Conservation (phyloP, 306 rosid genomes). For the Castanea sativa region DNA sequence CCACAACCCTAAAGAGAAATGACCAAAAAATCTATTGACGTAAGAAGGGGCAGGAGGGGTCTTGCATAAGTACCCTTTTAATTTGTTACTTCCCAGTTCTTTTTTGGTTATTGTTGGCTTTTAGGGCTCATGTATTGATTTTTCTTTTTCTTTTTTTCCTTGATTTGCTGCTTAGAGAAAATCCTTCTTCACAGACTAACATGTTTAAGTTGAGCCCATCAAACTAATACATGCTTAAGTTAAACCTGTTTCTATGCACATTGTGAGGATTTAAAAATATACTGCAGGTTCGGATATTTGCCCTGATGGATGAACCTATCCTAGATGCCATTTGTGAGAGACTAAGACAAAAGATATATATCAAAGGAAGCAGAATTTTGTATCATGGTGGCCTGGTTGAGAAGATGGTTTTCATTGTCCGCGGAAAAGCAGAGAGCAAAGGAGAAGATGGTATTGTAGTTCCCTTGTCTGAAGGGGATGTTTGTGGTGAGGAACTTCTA, state of each 20-base stretch:
- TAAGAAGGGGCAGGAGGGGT: too few relatives aligned
- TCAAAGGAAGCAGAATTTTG: conserved; percentile 69
- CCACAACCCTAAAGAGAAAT: too few relatives aligned
- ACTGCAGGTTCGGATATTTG: conserved; percentile 70
- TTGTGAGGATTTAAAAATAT: not conserved
- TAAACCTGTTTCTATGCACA: not conserved
- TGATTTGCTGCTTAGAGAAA: too few relatives aligned
- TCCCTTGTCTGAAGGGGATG: conserved; percentile 70
- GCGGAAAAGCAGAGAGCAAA: conserved; percentile 71
- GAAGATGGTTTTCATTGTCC: conserved; percentile 84
- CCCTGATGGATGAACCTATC: conserved; percentile 71
- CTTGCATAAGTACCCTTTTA: too few relatives aligned
- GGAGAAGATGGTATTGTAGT: conserved; percentile 60
- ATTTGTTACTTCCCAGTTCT: too few relatives aligned
- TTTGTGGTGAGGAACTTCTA: conserved; percentile 89
- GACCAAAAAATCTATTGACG: too few relatives aligned
- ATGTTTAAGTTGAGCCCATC: too few relatives aligned
- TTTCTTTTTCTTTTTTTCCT: too few relatives aligned
- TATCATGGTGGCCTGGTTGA: conserved; percentile 57
- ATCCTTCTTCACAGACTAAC: too few relatives aligned
- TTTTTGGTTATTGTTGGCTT: too few relatives aligned
- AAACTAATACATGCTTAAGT: not conserved
- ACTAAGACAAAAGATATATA: conserved; percentile 71
- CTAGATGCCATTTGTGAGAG: conserved; percentile 78
- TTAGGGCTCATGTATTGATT: too few relatives aligned